Percentiles rank a stretch among this genome's conserved stretches.
Evolutionary conservation across 176 grass and related monocot genomes (phyloP).

Genomic region (Phoenix dactylifera): DNA sequence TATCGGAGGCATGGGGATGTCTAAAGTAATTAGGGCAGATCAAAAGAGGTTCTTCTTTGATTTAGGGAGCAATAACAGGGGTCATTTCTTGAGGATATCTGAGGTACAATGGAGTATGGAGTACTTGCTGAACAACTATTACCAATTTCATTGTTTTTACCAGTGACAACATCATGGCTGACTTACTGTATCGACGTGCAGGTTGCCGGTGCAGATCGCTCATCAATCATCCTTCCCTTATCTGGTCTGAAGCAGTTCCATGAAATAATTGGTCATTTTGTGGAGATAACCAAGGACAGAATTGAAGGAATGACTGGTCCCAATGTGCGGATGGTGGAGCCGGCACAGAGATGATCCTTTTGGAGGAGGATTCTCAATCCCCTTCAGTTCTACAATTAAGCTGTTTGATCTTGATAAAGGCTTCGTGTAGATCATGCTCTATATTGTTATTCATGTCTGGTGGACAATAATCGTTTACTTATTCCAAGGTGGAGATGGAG

Average conservation of each 20-base stretch:
- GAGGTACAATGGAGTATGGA: conserved; percentile 41
- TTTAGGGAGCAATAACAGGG: conserved; percentile 87
- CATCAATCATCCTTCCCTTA: conserved; percentile 88
- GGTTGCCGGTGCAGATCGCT: conserved; percentile 92
- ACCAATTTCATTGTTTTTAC: background rate
- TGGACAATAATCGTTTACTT: conserved; percentile 8
- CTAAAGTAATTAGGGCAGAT: conserved; percentile 94
- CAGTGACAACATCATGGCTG: background rate
- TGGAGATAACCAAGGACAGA: conserved; percentile 96
- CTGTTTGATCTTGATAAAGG: conserved; percentile 6
- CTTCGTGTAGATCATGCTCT: background rate
- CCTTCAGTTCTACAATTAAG: conserved; percentile 5
- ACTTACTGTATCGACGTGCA: conserved; percentile 16
- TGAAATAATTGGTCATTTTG: conserved; percentile 98
- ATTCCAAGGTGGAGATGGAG: too few relatives aligned
- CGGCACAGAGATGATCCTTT: conserved; percentile 68
- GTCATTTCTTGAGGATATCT: conserved; percentile 93
- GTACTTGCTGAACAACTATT: background rate
- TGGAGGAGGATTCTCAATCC: too few relatives aligned
- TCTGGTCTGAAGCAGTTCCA: conserved; percentile 97
- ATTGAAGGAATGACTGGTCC: conserved; percentile 75
- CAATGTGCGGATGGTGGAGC: conserved; percentile 69
- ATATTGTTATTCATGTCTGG: conserved; percentile 7
- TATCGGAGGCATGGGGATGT: conserved; percentile 71
- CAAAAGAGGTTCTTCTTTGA: conserved; percentile 99